These are phyloP conservation scores for Lunularia cruciata DNA, from an alignment of 225 moss, liverwort and hornwort species.

Conservation along the genomic window DNA sequence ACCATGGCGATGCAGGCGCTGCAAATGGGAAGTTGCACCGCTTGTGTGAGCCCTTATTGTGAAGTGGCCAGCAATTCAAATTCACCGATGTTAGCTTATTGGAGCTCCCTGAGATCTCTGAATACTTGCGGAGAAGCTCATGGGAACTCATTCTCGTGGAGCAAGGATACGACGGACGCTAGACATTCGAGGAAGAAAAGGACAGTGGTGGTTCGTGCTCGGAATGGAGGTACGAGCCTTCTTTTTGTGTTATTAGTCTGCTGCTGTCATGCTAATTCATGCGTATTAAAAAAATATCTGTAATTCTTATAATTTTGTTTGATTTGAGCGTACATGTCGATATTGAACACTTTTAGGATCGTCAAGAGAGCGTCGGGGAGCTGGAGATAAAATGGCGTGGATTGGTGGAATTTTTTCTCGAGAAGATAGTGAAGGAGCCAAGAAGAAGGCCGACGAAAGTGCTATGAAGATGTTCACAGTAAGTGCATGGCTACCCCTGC, in stretches of 20 bases:
- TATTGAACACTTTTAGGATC: constrained; percentile 4
- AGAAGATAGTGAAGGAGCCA: constrained; percentile 23
- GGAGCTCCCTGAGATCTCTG: constrained; percentile 19
- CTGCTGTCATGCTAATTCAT: background rate
- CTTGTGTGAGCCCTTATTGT: background rate
- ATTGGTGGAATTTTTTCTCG: constrained; percentile 35
- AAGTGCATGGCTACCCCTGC: background rate
- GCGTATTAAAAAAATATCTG: background rate
- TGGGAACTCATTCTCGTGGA: background rate
- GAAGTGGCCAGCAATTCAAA: background rate
- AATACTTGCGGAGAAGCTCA: background rate
- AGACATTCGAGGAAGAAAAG: constrained; percentile 1
- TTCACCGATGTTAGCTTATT: background rate
- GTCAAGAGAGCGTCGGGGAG: background rate
- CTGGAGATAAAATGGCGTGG: constrained; percentile 39
- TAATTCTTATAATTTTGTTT: constrained; percentile 1
- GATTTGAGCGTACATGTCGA: background rate
- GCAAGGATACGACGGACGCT: background rate
- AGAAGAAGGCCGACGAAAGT: constrained; percentile 30
- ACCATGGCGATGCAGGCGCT: constrained; percentile 15
- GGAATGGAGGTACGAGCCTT: constrained; percentile 9
- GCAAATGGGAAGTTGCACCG: constrained; percentile 14
- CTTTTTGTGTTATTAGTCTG: background rate
- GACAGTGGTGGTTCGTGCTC: constrained; percentile 1
- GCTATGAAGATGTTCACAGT: constrained; percentile 33